Evolutionary conservation across 2,329 filamentous ascomycete genomes (phyloP).

Genomic region (Byssochlamys sp.): DNA sequence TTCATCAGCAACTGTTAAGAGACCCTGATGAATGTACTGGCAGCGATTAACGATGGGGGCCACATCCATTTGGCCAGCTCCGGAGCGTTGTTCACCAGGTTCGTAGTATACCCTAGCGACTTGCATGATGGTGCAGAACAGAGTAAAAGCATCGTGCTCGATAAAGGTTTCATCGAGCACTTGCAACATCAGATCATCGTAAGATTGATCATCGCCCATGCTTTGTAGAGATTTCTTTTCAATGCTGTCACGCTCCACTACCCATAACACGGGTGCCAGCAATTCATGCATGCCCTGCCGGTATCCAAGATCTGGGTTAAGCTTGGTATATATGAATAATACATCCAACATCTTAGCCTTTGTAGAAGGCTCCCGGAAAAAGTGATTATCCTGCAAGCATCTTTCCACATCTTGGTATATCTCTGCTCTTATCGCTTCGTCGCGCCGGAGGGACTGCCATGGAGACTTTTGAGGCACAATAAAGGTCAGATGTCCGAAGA

Average conservation of each 20-base stretch:
- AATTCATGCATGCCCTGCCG: conserved; percentile 99
- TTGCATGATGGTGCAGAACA: conserved; percentile 84
- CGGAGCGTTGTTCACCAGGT: conserved; percentile 42
- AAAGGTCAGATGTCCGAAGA: conserved; percentile 13
- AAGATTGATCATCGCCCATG: conserved; percentile 19
- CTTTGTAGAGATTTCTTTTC: conserved; percentile 36
- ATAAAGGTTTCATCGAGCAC: conserved; percentile 64
- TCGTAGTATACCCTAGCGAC: conserved; percentile 80
- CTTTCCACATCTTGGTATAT: conserved; percentile 91
- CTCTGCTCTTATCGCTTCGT: conserved; percentile 74
- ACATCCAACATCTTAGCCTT: conserved; percentile 79
- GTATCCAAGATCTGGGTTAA: conserved; percentile 78
- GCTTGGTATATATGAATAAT: conserved; percentile 87
- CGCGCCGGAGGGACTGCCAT: conserved; percentile 76
- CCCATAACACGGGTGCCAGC: conserved; percentile 77
- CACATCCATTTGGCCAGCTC: conserved; percentile 38
- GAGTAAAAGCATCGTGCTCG: conserved; percentile 80
- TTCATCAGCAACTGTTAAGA: conserved; percentile 69
- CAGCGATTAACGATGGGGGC: conserved; percentile 77
- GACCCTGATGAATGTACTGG: conserved; percentile 73
- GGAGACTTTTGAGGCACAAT: conserved; percentile 56
- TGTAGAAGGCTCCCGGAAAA: conserved; percentile 70
- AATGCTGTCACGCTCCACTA: conserved; percentile 71
- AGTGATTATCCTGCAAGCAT: conserved; percentile 78
- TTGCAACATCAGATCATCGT: conserved; percentile 50